A percentile compares a stretch with the other conserved stretches of the same genome.
These are phyloP conservation scores for Mallotus repandus DNA, from an alignment of 441 rosid genomes.

Conservation along the genomic window DNA sequence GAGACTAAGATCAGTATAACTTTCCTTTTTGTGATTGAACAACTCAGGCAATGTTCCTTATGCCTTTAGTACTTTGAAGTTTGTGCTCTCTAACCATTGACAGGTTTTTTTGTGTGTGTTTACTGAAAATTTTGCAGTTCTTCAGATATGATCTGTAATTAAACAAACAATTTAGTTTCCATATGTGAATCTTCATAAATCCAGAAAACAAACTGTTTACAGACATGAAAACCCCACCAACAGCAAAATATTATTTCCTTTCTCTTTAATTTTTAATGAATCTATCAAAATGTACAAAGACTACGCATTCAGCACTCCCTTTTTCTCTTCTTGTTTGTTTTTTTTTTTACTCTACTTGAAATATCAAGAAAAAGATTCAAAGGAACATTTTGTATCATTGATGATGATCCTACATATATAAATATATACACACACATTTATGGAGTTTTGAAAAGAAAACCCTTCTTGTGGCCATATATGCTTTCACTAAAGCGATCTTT, in stretches of 20 bases:
- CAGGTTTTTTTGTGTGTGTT: conserved; percentile 23
- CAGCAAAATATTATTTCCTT: too few relatives aligned
- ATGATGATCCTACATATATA: too few relatives aligned
- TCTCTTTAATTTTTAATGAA: not conserved
- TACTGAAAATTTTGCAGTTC: conserved; percentile 33
- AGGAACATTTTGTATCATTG: not conserved
- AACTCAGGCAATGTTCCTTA: conserved; percentile 58
- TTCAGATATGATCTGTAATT: conserved; percentile 12
- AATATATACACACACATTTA: too few relatives aligned
- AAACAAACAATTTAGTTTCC: conserved; percentile 8
- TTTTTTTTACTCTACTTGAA: not conserved
- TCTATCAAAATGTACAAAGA: not conserved
- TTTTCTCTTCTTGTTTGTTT: not conserved
- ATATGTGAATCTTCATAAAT: not conserved
- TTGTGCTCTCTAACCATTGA: conserved; percentile 50
- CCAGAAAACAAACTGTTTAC: not conserved
- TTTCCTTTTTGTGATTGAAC: conserved; percentile 61
- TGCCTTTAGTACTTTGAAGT: conserved; percentile 61
- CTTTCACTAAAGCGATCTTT: too few relatives aligned
- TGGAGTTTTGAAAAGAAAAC: not conserved
- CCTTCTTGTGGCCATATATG: too few relatives aligned
- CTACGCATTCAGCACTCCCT: not conserved
- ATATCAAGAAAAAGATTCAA: not conserved
- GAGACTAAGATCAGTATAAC: conserved; percentile 34
- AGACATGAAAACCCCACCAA: not conserved